Base-by-base conservation (phyloP, 2,329 filamentous ascomycete genomes). In the Penicillium corylophilum region DNA sequence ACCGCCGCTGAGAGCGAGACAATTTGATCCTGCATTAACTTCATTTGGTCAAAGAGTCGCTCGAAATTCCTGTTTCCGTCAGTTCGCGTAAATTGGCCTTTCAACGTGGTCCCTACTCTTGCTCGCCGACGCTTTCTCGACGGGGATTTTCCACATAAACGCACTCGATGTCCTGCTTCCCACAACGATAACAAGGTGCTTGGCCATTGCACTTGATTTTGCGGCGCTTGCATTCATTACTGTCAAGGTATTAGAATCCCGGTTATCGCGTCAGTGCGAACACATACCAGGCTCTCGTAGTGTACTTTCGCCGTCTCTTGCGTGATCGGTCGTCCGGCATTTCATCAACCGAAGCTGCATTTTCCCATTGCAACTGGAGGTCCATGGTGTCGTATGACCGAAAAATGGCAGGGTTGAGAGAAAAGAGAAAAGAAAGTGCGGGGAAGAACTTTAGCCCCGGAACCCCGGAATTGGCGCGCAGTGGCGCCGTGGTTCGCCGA, bases 1-100 rank as follows among this genome's bases (percentile, higher is more conserved):
- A 96, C 78, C 59, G 82, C 88, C 50, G 84, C 82, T 63, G 86
- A 88, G 38, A 96, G 79, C 54, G 81, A 79, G 43, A 87, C 83
- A 61, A 96, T 87, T 70, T 96, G 90, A 48, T 92, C 86, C 42
- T 71, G 66, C 66, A 71, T 69, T 2, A 58, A 59, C 18, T 44
- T 60, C 61, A 71, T 68, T 44, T 70, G 66, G 1, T 62, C 58
- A 28, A 67, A 63, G 1, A 71, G 54, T 23, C 49, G 60, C 28
- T 65, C 61, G 9, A 69, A 59, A 16, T 64, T 54, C 15, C 64
- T 66, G 24, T 33, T 24, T 28, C 12, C 13, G 15, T 24, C 10
- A 9, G 22, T n/a, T 12, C 29, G 12, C 15, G 33, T 28, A 24
- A 22, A 8, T 23, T 5, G 15, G 24, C 3, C 15, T 5, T 13